These are phyloP conservation scores for Trichoderma semiorbis DNA, from an alignment of 2,329 filamentous ascomycete species.

Conservation along the genomic window DNA sequence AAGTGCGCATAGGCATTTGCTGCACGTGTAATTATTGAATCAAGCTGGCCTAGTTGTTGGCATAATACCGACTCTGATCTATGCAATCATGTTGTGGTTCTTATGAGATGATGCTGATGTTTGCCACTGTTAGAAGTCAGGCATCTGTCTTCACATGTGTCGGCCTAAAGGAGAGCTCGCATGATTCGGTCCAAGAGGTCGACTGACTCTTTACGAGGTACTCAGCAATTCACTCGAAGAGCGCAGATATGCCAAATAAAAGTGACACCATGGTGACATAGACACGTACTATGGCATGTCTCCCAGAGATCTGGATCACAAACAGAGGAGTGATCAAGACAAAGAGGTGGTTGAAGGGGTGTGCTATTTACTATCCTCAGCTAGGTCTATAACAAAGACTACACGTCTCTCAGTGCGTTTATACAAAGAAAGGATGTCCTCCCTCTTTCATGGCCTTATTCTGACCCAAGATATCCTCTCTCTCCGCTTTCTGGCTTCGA, in stretches of 20 bases:
- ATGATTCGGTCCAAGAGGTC: neutral
- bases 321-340: neutral
- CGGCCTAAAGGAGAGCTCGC: neutral
- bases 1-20: neutral
- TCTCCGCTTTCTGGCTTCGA: neutral
- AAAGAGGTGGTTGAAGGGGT: neutral
- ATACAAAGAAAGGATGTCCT: neutral
- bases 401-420: neutral
- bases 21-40: neutral
- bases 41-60: fast-evolving
- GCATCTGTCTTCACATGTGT: neutral
- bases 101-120: neutral
- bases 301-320: neutral
- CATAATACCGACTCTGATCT: neutral
- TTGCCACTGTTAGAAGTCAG: neutral
- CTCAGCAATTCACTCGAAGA: neutral
- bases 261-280: neutral
- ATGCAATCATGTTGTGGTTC: neutral
- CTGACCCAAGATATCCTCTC: neutral
- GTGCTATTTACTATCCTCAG: neutral
- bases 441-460: neutral
- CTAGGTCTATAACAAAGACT: neutral
- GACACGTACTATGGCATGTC: neutral
- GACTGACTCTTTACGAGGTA: neutral
- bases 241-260: neutral